Base-by-base conservation (phyloP, 2,329 filamentous ascomycete genomes). In the Fusarium sp. region DNA sequence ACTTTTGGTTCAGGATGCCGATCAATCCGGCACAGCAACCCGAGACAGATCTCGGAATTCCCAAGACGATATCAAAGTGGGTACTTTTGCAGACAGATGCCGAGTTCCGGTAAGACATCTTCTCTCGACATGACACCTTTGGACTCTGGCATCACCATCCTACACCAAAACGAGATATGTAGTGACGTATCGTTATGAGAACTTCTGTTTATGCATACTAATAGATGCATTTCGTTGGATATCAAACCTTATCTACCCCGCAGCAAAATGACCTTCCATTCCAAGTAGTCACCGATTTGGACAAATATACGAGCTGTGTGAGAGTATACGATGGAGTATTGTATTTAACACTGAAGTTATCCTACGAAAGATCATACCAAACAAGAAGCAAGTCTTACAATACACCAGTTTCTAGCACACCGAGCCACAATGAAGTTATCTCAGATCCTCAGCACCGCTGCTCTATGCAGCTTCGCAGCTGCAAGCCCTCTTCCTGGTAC, bases 331-430 rank as follows among this genome's bases (percentile, higher is more conserved):
- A 14, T 3, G 22, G 9, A 15, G 12, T 28, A 14, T 16, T n/a
- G 7, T 55, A 47, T 38, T 24, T 41, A 42, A 41, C 36, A 20
- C 7, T 18, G 14, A 42, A 22, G 4, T 41, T 0, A 18, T n/a
- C 18, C 12, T 1, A 10, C 3, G 3, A 3, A 20, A 6, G 1
- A 24, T n/a, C 12, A 1, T 26, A 4, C 1, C 2, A 2, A 14
- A 6, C 16, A 36, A 48, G n/a, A 30, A 36, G 6, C 10, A 48
- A 36, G 12, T 22, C 9, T n/a, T 12, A 36, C 13, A n/a, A 22
- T 5, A 9, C 16, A 22, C 2, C 20, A n/a, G 12, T 12, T 7
- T 6, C 9, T 15, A 47, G 15, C 28, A 7, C 15, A 28, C 20
- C 44, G 13, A 14, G 22, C 5, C 5, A 16, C 41, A 28, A 65